These are phyloP conservation scores for Asterochloris sp. DNA, from an alignment of 139 green algal genomes.

Conservation along the genomic window DNA sequence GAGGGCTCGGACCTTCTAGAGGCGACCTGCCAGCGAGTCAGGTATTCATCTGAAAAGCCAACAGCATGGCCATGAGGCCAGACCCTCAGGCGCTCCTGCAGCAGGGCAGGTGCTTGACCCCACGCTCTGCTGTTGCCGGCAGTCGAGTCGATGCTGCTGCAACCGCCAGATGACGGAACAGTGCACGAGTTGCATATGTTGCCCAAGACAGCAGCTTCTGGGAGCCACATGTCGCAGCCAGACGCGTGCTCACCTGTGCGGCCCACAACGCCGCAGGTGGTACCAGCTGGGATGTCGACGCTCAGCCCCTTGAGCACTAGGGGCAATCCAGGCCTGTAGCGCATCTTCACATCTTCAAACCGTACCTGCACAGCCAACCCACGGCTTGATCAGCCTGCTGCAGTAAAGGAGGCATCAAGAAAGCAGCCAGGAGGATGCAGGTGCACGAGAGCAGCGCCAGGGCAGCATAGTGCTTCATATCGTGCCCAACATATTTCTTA, in stretches of 20 bases:
- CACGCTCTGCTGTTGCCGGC: too few relatives aligned
- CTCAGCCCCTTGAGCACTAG: slow-evolving; percentile 81
- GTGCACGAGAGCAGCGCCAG: neutral
- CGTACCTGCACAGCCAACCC: slow-evolving; percentile 28
- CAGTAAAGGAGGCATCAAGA: neutral
- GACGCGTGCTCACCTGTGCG: slow-evolving; percentile 12
- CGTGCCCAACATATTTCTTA: too few relatives aligned
- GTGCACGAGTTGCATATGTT: too few relatives aligned
- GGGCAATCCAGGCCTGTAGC: slow-evolving; percentile 81
- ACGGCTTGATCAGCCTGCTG: neutral
- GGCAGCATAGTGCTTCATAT: too few relatives aligned
- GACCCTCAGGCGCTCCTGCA: too few relatives aligned
- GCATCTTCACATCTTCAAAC: slow-evolving; percentile 65
- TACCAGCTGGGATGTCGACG: slow-evolving; percentile 46
- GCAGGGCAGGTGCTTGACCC: too few relatives aligned
- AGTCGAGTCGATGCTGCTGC: too few relatives aligned
- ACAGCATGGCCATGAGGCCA: too few relatives aligned
- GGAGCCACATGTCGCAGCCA: neutral
- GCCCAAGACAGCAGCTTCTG: too few relatives aligned
- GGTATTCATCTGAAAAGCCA: too few relatives aligned
- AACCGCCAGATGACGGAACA: too few relatives aligned
- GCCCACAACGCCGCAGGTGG: slow-evolving; percentile 29
- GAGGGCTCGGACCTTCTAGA: neutral
- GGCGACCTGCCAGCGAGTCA: neutral
- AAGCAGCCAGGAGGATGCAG: neutral